Percentiles rank a stretch among this genome's conserved stretches.
These are phyloP conservation scores for Camelina neglecta DNA, from an alignment of 345 rosid species.

Conservation along the genomic window DNA sequence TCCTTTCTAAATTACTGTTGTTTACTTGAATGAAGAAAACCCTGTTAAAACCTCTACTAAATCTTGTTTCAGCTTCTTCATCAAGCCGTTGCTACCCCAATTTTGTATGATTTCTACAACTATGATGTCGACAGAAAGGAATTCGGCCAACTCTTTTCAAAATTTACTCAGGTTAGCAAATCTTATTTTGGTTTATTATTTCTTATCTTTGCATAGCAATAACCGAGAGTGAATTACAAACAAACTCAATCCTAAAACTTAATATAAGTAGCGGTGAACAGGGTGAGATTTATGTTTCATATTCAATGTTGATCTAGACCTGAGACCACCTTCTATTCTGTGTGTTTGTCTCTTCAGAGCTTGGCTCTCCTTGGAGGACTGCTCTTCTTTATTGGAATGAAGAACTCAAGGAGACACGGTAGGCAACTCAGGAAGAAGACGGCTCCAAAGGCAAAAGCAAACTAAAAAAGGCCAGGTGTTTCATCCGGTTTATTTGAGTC, in stretches of 20 bases:
- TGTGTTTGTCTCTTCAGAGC: constrained; percentile 49
- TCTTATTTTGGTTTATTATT: not conserved
- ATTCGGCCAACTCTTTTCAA: constrained; percentile 52
- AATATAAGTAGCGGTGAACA: not conserved
- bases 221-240: not conserved
- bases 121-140: constrained; percentile 61
- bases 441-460: constrained; percentile 59
- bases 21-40: not conserved
- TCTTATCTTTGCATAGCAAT: not conserved
- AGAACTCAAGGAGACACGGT: constrained; percentile 68
- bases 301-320: not conserved
- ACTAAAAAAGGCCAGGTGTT: constrained; percentile 31
- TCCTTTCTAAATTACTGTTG: not conserved
- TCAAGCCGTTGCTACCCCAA: constrained; percentile 58
- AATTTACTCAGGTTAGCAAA: constrained; percentile 66
- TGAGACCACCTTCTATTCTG: constrained; percentile 4
- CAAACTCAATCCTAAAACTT: not conserved
- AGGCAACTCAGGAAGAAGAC: constrained; percentile 64
- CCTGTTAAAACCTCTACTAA: not conserved
- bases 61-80: constrained; percentile 59
- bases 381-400: constrained; percentile 79
- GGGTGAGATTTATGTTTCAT: not conserved
- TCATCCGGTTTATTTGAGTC: constrained; percentile 16
- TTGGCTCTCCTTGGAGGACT: constrained; percentile 75
- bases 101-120: constrained; percentile 77